Conservation (phyloP, 2,329 filamentous ascomycete genomes). For the Pseudopyricularia cyperi region DNA sequence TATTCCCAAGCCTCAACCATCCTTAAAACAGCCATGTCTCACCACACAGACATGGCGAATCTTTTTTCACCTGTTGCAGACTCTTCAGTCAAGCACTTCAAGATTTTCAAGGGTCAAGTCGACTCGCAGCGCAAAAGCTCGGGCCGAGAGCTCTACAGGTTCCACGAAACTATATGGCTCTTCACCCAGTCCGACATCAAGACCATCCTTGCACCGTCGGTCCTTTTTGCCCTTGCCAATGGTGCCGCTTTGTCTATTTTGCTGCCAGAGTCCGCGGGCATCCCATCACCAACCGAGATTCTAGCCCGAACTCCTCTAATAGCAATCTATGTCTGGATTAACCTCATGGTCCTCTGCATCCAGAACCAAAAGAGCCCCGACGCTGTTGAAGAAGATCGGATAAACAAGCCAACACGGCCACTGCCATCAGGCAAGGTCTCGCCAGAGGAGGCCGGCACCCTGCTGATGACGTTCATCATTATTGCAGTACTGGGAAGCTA, state of each 20-base stretch:
- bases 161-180: conserved; percentile 4
- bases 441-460: conserved; percentile 8
- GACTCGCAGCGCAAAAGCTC: neutral
- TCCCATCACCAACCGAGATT: neutral
- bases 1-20: neutral
- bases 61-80: neutral
- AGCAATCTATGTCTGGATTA: conserved; percentile 3
- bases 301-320: neutral
- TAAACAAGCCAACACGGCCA: conserved; percentile 8
- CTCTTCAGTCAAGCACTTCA: conserved; percentile 1
- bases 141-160: neutral
- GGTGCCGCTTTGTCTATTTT: conserved; percentile 1
- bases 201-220: conserved; percentile 4
- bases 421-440: conserved; percentile 14
- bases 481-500: neutral
- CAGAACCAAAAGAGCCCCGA: conserved; percentile 5
- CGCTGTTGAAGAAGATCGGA: conserved; percentile 5
- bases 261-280: neutral
- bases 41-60: neutral
- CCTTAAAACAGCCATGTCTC: neutral
- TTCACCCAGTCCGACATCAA: conserved; percentile 6
- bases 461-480: conserved; percentile 2
- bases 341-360: conserved; percentile 2
- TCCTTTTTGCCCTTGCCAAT: conserved; percentile 4
- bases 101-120: neutral